phyloP scores from a whole-genome alignment of 306 rosid species.

The Phaseolus lunatus region DNA sequence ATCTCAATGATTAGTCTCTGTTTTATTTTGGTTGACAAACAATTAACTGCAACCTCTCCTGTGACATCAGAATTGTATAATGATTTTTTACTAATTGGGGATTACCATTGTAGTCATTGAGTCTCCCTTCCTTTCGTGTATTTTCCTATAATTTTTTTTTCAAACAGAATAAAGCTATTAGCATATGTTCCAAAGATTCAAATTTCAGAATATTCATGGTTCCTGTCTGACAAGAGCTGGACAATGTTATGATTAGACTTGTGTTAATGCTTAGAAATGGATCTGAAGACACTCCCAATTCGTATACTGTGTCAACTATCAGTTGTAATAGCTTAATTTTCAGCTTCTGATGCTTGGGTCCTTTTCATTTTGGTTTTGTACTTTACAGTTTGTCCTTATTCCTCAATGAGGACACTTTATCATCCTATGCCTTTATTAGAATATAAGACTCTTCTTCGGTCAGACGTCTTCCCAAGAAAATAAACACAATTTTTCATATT shows the following conservation, averaged over 20 bases:
- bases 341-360: too few species aligned
- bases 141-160: not conserved
- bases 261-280: not conserved
- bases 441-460: not conserved
- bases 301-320: not conserved
- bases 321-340: not conserved
- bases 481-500: too few species aligned
- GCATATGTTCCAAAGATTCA: not conserved
- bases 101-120: not conserved
- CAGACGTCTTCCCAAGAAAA: too few species aligned
- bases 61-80: not conserved
- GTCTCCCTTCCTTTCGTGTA: not conserved
- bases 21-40: not conserved
- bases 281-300: not conserved
- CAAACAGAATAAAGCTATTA: not conserved
- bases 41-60: not conserved
- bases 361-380: too few species aligned
- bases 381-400: not conserved
- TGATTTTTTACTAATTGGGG: not conserved
- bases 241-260: not conserved
- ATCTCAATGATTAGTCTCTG: not conserved
- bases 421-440: not conserved
- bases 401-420: not conserved
- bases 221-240: not conserved
- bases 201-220: not conserved